Percentiles rank a stretch among this genome's conserved stretches.
These are phyloP conservation scores for Goffeauzyma gilvescens DNA, from an alignment of 768 basidiomycete species.

Conservation along the genomic window DNA sequence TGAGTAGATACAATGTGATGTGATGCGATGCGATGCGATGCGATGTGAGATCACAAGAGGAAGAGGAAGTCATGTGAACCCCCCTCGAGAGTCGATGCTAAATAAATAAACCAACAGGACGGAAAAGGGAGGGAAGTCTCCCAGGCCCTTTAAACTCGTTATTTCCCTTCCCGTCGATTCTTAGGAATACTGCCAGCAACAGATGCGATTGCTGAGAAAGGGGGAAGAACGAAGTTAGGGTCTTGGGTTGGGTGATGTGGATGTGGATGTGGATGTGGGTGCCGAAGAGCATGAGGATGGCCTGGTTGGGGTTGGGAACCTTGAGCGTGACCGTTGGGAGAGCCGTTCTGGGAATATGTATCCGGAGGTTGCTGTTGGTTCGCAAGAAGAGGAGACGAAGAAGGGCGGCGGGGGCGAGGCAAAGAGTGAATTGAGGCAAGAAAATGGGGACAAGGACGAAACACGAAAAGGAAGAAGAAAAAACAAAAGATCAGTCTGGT, in stretches of 20 bases:
- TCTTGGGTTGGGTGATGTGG: too few relatives aligned
- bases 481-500: constrained; percentile 13
- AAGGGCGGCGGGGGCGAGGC: neutral
- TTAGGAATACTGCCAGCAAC: constrained; percentile 25
- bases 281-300: too few relatives aligned
- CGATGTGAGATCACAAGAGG: neutral
- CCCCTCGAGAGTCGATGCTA: neutral
- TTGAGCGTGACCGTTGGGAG: too few relatives aligned
- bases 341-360: constrained; percentile 5
- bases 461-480: neutral
- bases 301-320: too few relatives aligned
- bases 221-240: constrained; percentile 24
- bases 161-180: constrained; percentile 2
- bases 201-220: constrained; percentile 31
- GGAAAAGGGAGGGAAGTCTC: neutral
- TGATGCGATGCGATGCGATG: neutral
- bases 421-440: neutral
- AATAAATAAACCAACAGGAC: neutral
- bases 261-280: too few relatives aligned
- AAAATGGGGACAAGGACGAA: neutral
- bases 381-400: neutral
- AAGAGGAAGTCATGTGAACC: neutral
- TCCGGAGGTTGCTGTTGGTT: constrained; percentile 13
- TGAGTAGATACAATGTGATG: neutral
- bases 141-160: too few relatives aligned